Conservation (phyloP, 345 rosid genomes). For the Orychophragmus violaceus region DNA sequence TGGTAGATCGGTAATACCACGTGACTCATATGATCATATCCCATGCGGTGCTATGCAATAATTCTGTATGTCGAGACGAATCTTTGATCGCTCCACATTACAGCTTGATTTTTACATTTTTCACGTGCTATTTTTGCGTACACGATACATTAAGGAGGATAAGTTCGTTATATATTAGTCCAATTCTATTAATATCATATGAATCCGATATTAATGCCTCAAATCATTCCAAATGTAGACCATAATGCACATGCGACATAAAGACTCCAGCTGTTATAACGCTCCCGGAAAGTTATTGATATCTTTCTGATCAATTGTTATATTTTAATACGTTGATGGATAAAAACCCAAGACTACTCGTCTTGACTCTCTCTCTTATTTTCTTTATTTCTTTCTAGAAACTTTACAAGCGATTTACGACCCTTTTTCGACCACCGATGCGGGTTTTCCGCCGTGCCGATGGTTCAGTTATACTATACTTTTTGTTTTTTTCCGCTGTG, state of each 20-base stretch:
- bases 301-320: background rate
- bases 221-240: background rate
- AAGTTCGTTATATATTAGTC: background rate
- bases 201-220: background rate
- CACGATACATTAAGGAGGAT: background rate
- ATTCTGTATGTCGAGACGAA: conserved; percentile 3
- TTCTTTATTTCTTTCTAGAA: too few relatives aligned
- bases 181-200: background rate
- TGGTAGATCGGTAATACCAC: conserved; percentile 11
- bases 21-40: conserved; percentile 20
- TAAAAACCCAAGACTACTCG: too few relatives aligned
- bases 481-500: too few relatives aligned
- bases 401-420: too few relatives aligned
- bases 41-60: conserved; percentile 1
- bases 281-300: background rate
- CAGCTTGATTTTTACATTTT: background rate
- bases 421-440: too few relatives aligned
- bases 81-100: conserved; percentile 15
- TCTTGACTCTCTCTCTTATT: too few relatives aligned
- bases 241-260: conserved; percentile 8
- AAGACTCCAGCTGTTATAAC: conserved; percentile 19
- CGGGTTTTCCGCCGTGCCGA: too few relatives aligned
- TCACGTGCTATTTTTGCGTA: conserved; percentile 17
- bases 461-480: too few relatives aligned
- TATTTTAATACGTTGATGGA: background rate